Percentiles rank a stretch among this genome's conserved stretches.
Conservation (phyloP, 1,284 basidiomycete species). For the Neolentinus lepideus region DNA sequence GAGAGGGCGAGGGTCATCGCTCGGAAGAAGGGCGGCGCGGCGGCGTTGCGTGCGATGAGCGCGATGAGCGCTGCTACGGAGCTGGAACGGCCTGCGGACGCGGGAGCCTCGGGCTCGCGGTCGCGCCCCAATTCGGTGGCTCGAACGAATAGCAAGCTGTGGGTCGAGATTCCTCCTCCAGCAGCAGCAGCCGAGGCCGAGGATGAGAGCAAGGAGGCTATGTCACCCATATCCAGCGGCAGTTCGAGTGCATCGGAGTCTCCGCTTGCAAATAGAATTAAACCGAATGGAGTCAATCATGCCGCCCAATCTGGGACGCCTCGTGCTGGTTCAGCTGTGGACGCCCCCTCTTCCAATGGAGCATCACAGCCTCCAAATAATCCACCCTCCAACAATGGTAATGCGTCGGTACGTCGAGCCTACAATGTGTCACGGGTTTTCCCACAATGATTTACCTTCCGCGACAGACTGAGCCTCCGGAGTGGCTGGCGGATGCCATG, state of each 20-base stretch:
- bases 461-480: slow-evolving; percentile 39
- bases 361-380: neutral
- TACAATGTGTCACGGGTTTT: too few species aligned
- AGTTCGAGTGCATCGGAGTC: slow-evolving; percentile 62
- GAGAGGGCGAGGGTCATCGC: slow-evolving; percentile 42
- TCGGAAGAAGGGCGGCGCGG: slow-evolving; percentile 49
- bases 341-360: neutral
- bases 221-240: slow-evolving; percentile 60
- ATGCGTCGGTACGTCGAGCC: neutral
- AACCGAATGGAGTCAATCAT: slow-evolving; percentile 36
- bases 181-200: slow-evolving; percentile 30
- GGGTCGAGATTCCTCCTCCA: slow-evolving; percentile 29
- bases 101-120: neutral
- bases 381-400: neutral
- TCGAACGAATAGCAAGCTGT: slow-evolving; percentile 20
- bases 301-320: neutral
- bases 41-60: slow-evolving; percentile 34
- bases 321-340: slow-evolving; percentile 1
- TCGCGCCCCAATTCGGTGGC: neutral
- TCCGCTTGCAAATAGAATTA: slow-evolving; percentile 53
- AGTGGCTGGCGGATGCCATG: slow-evolving; percentile 65
- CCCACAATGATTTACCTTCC: neutral
- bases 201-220: slow-evolving; percentile 35
- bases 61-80: slow-evolving; percentile 27
- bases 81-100: neutral